Evolutionary conservation across 768 basidiomycete genomes (phyloP).

Genomic region (Suillus cothurnatus): DNA sequence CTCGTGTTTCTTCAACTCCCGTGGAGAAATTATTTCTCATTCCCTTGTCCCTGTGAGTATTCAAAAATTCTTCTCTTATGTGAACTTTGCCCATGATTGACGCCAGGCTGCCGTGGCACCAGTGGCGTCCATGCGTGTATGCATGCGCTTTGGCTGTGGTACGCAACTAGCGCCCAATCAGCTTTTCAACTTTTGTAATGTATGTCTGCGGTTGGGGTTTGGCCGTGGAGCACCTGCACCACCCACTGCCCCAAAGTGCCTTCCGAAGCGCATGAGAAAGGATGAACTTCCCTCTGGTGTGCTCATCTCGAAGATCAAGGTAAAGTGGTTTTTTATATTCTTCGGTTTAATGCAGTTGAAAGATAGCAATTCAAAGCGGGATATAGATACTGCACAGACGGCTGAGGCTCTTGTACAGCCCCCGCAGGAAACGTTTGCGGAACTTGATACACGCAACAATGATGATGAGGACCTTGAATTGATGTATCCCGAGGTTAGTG

Average conservation of each 20-base stretch:
- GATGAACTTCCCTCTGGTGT: not conserved
- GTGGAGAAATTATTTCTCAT: conserved; percentile 4
- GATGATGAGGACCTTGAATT: conserved; percentile 19
- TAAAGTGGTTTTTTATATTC: not conserved
- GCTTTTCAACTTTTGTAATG: conserved; percentile 14
- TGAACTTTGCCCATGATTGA: not conserved
- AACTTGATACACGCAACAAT: not conserved
- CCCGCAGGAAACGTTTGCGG: not conserved
- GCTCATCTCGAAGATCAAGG: not conserved
- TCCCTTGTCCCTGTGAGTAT: not conserved
- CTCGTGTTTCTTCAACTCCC: conserved; percentile 6
- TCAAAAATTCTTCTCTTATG: not conserved
- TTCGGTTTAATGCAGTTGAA: not conserved
- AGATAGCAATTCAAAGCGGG: not conserved
- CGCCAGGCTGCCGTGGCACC: not conserved
- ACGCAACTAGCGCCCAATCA: conserved; percentile 7
- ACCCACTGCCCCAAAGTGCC: not conserved
- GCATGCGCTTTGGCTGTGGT: conserved; percentile 26
- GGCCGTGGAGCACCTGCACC: not conserved
- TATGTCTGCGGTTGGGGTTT: conserved; percentile 16
- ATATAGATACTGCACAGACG: conserved; percentile 1
- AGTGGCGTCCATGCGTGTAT: conserved; percentile 1
- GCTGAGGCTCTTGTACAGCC: not conserved
- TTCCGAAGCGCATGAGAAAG: conserved; percentile 3
- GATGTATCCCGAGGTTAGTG: conserved; percentile 27